Evolutionary conservation across 768 basidiomycete species (phyloP).

Genomic region (Russula sp.): DNA sequence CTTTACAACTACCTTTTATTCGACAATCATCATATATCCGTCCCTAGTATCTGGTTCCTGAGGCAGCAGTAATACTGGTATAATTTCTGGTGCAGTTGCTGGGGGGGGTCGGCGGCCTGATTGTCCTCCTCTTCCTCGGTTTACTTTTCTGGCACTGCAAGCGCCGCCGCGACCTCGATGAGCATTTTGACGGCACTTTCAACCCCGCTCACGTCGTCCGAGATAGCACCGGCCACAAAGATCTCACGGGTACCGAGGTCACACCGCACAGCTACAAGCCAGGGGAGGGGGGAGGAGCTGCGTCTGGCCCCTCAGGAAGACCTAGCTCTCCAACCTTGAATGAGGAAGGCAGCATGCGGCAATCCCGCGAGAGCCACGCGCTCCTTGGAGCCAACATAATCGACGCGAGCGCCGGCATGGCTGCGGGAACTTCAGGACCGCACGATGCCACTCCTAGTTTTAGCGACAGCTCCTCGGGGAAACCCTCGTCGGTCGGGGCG

Average conservation of each 20-base stretch:
- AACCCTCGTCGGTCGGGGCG: neutral
- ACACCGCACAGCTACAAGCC: constrained; percentile 25
- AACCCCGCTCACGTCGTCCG: constrained; percentile 40
- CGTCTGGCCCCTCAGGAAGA: constrained; percentile 20
- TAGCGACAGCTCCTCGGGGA: constrained; percentile 1
- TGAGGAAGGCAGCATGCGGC: constrained; percentile 26
- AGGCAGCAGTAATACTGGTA: constrained; percentile 21
- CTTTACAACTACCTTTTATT: constrained; percentile 17
- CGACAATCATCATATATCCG: constrained; percentile 24
- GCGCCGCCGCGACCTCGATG: constrained; percentile 17
- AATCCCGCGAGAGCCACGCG: constrained; percentile 24
- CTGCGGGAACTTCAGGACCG: constrained; percentile 21
- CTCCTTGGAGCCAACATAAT: constrained; percentile 25
- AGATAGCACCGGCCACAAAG: constrained; percentile 23
- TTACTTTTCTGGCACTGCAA: constrained; percentile 30
- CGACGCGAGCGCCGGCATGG: constrained; percentile 18
- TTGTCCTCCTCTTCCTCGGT: constrained; percentile 27
- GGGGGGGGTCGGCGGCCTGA: constrained; percentile 25
- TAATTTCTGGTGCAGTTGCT: constrained; percentile 31
- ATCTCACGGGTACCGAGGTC: constrained; percentile 18
- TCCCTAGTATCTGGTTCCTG: constrained; percentile 18
- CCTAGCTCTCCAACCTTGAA: constrained; percentile 4
- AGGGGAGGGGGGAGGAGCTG: constrained; percentile 23
- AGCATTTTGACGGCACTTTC: constrained; percentile 46
- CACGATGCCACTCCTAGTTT: constrained; percentile 19